Evolutionary conservation across 2,329 filamentous ascomycete species (phyloP).

Genomic region (Colletotrichum gloeosporioides): DNA sequence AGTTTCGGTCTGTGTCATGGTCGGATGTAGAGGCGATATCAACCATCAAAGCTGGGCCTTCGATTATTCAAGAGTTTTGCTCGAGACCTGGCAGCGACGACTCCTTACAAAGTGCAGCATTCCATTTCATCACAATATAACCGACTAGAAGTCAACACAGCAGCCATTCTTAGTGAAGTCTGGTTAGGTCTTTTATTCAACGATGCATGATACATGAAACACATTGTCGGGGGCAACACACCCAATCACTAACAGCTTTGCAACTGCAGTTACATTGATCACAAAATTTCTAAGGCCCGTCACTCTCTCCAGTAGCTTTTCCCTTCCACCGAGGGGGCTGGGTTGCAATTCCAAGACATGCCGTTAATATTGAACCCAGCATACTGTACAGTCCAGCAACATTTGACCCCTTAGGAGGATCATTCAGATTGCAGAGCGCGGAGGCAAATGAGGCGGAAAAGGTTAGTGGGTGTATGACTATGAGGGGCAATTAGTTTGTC

Average conservation of each 20-base stretch:
- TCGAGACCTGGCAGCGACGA: neutral
- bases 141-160: no score
- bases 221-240: no score
- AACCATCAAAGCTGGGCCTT: neutral
- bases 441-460: neutral
- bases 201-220: no score
- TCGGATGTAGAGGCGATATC: neutral
- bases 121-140: neutral
- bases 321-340: neutral
- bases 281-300: neutral
- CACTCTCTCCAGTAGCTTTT: neutral
- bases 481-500: neutral
- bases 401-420: neutral
- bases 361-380: neutral
- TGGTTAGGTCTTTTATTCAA: no score
- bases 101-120: neutral
- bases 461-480: neutral
- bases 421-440: neutral
- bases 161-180: neutral
- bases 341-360: neutral
- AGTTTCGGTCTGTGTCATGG: neutral
- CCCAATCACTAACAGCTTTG: no score
- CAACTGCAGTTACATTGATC: neutral
- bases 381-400: neutral
- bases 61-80: neutral